phyloP scores from a whole-genome alignment of 2,329 filamentous ascomycete genomes.

The Penicillium sp. region DNA sequence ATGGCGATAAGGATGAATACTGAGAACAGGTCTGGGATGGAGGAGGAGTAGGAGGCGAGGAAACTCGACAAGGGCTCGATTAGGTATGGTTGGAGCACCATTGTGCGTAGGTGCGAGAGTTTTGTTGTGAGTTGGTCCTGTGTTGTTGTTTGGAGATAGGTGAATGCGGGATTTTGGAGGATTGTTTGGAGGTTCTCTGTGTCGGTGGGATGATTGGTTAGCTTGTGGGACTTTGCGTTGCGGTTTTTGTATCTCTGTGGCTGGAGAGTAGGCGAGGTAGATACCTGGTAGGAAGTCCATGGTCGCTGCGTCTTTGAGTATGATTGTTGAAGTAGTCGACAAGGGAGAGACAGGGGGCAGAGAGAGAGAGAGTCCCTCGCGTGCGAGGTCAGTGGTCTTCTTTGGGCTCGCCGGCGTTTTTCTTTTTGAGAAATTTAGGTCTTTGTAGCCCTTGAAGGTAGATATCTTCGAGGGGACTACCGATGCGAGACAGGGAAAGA shows the following conservation, averaged over 20 bases:
- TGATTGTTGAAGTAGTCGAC: not conserved
- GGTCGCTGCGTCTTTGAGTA: not conserved
- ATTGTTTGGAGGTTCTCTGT: slow-evolving; percentile 24
- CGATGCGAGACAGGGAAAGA: not conserved
- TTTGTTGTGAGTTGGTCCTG: slow-evolving; percentile 20
- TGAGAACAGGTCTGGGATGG: slow-evolving; percentile 37
- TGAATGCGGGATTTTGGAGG: slow-evolving; percentile 17
- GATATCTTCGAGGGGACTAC: not conserved
- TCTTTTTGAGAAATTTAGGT: not conserved
- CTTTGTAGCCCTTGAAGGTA: not conserved
- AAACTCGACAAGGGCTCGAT: slow-evolving; percentile 38
- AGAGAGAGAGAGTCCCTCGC: not conserved
- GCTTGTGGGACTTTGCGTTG: not conserved
- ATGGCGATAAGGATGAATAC: slow-evolving; percentile 54
- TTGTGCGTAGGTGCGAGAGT: slow-evolving; percentile 27
- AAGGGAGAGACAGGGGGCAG: not conserved
- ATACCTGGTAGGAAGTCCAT: slow-evolving; percentile 25
- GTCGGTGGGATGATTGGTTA: slow-evolving; percentile 1
- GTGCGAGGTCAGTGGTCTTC: not conserved
- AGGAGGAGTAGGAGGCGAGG: slow-evolving; percentile 29
- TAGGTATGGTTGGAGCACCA: slow-evolving; percentile 53
- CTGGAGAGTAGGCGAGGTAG: not conserved
- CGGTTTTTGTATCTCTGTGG: not conserved
- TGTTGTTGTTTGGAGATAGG: slow-evolving; percentile 19
- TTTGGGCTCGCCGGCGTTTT: not conserved